Conservation (phyloP, 2,329 filamentous ascomycete genomes). For the Ilyonectria mors-panacis region DNA sequence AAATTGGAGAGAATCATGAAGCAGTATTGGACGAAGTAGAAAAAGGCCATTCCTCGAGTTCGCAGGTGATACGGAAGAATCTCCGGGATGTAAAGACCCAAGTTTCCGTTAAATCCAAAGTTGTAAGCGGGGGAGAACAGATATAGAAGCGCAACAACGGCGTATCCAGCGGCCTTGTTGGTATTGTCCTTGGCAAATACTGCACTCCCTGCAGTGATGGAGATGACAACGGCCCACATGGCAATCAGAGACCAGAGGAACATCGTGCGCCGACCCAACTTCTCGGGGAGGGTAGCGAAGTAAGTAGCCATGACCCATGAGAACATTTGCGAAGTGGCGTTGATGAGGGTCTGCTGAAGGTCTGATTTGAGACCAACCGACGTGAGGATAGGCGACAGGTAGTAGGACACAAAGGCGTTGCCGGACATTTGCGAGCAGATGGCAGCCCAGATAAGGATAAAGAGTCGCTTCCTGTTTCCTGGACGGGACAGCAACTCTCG, state of each 20-base stretch:
- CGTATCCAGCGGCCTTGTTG: slow-evolving; percentile 37
- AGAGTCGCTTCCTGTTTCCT: slow-evolving; percentile 7
- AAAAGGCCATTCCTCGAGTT: slow-evolving; percentile 1
- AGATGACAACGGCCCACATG: slow-evolving; percentile 33
- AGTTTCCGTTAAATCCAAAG: neutral
- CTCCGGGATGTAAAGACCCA: slow-evolving; percentile 42
- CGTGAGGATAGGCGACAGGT: slow-evolving; percentile 51
- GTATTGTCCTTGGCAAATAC: slow-evolving; percentile 32
- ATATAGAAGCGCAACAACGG: slow-evolving; percentile 54
- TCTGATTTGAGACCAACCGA: slow-evolving; percentile 51
- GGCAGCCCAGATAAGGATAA: slow-evolving; percentile 10
- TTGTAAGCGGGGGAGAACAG: slow-evolving; percentile 45
- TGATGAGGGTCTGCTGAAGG: slow-evolving; percentile 53
- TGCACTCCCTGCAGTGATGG: slow-evolving; percentile 32
- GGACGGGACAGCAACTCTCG: slow-evolving; percentile 8
- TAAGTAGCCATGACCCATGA: slow-evolving; percentile 32
- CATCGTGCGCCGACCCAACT: slow-evolving; percentile 39
- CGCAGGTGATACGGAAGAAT: slow-evolving; percentile 53
- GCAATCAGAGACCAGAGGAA: slow-evolving; percentile 38
- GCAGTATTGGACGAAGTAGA: slow-evolving; percentile 8
- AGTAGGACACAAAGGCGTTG: slow-evolving; percentile 56
- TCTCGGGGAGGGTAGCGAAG: slow-evolving; percentile 29
- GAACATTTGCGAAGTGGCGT: slow-evolving; percentile 44
- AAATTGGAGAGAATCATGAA: slow-evolving; percentile 17
- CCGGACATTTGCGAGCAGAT: slow-evolving; percentile 37